A percentile compares a stretch with the other conserved stretches of the same genome.
phyloP scores from a whole-genome alignment of 805 yeast species.

The Isabelozyma pseudorhagii region DNA sequence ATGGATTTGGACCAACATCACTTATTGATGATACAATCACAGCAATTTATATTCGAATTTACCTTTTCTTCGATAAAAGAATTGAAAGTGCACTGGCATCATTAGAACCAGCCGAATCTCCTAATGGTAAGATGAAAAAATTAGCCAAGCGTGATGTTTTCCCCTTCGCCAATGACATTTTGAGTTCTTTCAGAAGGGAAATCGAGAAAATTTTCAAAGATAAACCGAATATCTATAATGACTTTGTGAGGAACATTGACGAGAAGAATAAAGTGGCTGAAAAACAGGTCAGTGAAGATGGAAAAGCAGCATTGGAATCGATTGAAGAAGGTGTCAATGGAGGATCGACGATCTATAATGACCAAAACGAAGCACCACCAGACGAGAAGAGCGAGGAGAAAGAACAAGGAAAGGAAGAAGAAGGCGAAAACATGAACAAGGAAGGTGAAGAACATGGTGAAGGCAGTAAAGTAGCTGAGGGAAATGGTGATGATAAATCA shows the following conservation, averaged over 20 bases:
- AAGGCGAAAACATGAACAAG: neutral
- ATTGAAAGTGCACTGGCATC: neutral
- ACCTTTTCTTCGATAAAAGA: slow-evolving; percentile 13
- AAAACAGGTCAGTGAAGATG: neutral
- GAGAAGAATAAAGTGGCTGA: neutral
- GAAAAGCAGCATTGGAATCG: neutral
- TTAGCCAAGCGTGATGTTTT: slow-evolving; percentile 42
- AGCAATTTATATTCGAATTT: slow-evolving; percentile 55
- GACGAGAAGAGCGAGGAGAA: neutral
- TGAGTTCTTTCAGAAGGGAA: slow-evolving; percentile 23
- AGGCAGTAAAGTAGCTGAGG: neutral
- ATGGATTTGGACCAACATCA: slow-evolving; percentile 79
- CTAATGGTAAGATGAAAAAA: slow-evolving; percentile 30
- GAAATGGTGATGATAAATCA: too few species aligned
- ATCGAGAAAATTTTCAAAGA: slow-evolving; percentile 29
- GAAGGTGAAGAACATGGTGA: neutral
- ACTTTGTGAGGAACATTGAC: slow-evolving; percentile 11
- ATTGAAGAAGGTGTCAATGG: neutral
- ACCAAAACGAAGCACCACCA: neutral
- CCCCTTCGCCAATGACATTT: slow-evolving; percentile 36
- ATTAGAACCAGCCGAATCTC: slow-evolving; percentile 18
- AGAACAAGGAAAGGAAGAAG: neutral
- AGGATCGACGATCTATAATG: neutral
- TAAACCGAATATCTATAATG: slow-evolving; percentile 29
- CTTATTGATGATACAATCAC: slow-evolving; percentile 70